Conservation (phyloP, 1,284 basidiomycete genomes). For the Rhizoctonia solani region DNA sequence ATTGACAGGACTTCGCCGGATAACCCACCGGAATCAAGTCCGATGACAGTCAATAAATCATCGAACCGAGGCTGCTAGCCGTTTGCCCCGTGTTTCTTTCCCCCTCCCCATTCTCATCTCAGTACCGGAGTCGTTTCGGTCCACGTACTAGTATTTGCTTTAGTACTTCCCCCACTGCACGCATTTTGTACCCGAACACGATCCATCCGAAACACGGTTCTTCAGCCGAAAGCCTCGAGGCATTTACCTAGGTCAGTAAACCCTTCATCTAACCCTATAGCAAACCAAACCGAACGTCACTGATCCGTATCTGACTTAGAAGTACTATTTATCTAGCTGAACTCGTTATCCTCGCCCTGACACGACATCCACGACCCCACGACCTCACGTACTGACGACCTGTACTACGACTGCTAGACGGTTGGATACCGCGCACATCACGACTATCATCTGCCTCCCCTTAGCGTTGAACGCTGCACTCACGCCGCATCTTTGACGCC, state of each 20-base stretch:
- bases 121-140: conserved; percentile 24
- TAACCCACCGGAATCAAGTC: conserved; percentile 29
- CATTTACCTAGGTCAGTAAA: conserved; percentile 28
- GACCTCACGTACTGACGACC: conserved; percentile 27
- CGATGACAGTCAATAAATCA: conserved; percentile 32
- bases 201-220: conserved; percentile 25
- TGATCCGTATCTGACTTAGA: conserved; percentile 30
- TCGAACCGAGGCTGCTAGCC: conserved; percentile 29
- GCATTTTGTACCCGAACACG: conserved; percentile 25
- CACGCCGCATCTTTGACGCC: conserved; percentile 33
- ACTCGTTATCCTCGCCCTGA: conserved; percentile 27
- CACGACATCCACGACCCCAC: conserved; percentile 26
- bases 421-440: conserved; percentile 34
- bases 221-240: conserved; percentile 30
- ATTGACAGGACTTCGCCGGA: conserved; percentile 15
- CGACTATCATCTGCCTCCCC: conserved; percentile 18
- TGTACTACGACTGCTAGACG: conserved; percentile 14
- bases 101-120: conserved; percentile 11
- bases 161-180: conserved; percentile 15
- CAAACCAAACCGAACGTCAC: conserved; percentile 33
- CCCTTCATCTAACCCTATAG: conserved; percentile 33
- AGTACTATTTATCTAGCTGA: conserved; percentile 31
- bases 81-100: conserved; percentile 26
- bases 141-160: conserved; percentile 1
- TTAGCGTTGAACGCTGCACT: conserved; percentile 32